Conservation (phyloP, 2,329 filamentous ascomycete species). For the Neospermospora avenae region DNA sequence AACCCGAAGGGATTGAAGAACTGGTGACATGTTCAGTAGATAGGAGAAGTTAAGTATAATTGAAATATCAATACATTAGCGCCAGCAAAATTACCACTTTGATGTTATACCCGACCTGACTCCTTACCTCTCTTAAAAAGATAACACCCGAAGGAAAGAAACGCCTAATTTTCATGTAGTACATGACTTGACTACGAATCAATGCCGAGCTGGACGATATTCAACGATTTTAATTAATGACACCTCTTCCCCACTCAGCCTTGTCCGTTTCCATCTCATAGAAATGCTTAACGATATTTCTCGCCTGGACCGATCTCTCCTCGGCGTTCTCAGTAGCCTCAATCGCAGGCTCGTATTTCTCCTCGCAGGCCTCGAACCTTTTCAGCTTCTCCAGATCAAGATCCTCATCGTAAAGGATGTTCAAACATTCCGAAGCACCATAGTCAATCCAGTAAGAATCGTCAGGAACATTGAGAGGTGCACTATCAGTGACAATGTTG, state of each 20-base stretch:
- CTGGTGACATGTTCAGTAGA: too few species aligned
- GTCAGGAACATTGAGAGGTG: neutral
- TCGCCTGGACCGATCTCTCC: neutral
- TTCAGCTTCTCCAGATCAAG: neutral
- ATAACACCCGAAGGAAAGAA: neutral
- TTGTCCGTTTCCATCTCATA: neutral
- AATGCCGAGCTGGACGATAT: neutral
- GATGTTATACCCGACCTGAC: too few species aligned
- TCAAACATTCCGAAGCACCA: slow-evolving; percentile 2
- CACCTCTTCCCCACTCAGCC: neutral
- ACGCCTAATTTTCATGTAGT: neutral
- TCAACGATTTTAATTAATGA: neutral
- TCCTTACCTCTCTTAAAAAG: too few species aligned
- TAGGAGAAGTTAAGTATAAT: too few species aligned
- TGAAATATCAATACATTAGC: too few species aligned
- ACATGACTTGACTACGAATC: too few species aligned
- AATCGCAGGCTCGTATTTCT: neutral
- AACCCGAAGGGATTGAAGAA: too few species aligned
- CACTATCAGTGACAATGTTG: neutral
- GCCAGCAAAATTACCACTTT: too few species aligned
- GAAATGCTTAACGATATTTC: neutral
- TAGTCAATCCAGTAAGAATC: slow-evolving; percentile 1
- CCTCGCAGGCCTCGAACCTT: neutral
- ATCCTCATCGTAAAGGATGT: neutral
- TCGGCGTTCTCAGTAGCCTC: neutral